A percentile compares a stretch with the other conserved stretches of the same genome.
Conservation (phyloP, 805 yeast genomes). For the Spathaspora arborariae region DNA sequence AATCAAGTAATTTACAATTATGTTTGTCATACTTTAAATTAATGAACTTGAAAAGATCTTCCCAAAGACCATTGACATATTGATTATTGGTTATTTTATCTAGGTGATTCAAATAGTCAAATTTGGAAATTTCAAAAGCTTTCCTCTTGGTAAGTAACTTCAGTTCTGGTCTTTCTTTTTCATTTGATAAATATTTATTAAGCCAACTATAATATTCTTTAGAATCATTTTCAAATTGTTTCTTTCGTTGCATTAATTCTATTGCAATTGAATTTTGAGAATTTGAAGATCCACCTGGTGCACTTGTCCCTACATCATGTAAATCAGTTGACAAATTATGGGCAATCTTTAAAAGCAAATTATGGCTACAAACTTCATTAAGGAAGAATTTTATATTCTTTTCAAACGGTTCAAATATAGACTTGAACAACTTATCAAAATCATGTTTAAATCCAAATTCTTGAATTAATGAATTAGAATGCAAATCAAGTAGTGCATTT, state of each 20-base stretch:
- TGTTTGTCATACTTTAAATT: constrained; percentile 14
- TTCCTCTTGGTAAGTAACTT: constrained; percentile 32
- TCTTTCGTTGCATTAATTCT: constrained; percentile 18
- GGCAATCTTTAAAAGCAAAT: constrained; percentile 25
- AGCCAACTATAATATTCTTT: constrained; percentile 43
- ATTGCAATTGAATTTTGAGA: constrained; percentile 1
- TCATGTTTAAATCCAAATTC: constrained; percentile 22
- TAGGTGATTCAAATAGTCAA: constrained; percentile 43
- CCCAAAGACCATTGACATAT: constrained; percentile 35
- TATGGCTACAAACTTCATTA: constrained; percentile 24
- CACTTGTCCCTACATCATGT: constrained; percentile 1
- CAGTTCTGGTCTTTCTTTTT: constrained; percentile 41
- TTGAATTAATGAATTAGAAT: constrained; percentile 21
- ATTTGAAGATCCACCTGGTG: background rate
- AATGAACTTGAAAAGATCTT: constrained; percentile 33
- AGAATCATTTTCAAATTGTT: constrained; percentile 35
- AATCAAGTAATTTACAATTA: constrained; percentile 13
- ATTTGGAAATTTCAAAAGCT: constrained; percentile 40
- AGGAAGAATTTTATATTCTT: constrained; percentile 25
- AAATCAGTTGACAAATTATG: constrained; percentile 5
- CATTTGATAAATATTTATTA: constrained; percentile 40
- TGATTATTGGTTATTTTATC: constrained; percentile 36
- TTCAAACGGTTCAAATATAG: constrained; percentile 32
- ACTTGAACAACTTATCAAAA: constrained; percentile 20
- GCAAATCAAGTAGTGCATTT: constrained; percentile 16